Evolutionary conservation across 108 stramenopile species (phyloP).

Genomic region (Heterococcus sp.): DNA sequence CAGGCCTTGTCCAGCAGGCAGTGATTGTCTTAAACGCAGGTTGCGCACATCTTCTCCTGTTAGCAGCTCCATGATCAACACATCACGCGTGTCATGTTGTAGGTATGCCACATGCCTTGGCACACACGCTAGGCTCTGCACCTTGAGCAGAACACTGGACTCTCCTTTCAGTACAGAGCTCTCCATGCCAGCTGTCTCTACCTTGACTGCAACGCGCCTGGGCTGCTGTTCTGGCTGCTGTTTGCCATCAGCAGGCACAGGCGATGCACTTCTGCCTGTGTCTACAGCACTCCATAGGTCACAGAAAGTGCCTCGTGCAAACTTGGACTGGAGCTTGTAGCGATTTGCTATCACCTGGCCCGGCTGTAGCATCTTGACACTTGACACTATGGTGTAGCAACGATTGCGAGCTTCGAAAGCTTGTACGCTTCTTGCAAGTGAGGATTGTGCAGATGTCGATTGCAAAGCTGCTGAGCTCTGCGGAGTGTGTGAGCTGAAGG

Average conservation of each 20-base stretch:
- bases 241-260: not conserved
- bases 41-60: constrained; percentile 54
- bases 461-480: too few species aligned
- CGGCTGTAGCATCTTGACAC: not conserved
- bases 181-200: not conserved
- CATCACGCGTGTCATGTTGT: constrained; percentile 28
- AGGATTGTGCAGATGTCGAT: too few species aligned
- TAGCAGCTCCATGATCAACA: constrained; percentile 51
- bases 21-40: not conserved
- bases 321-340: not conserved
- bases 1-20: not conserved
- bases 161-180: constrained; percentile 14
- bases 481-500: too few species aligned
- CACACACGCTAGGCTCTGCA: constrained; percentile 27
- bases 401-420: too few species aligned
- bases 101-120: constrained; percentile 26
- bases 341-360: not conserved
- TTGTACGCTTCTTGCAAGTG: too few species aligned
- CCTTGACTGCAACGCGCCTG: not conserved
- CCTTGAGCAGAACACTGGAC: constrained; percentile 29
- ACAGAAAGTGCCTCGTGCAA: not conserved
- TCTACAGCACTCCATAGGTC: not conserved
- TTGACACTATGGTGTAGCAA: too few species aligned
- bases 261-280: not conserved
- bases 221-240: not conserved